phyloP scores from a whole-genome alignment of 371 early-diverging fungal genomes.

The Rhizopus delemar region DNA sequence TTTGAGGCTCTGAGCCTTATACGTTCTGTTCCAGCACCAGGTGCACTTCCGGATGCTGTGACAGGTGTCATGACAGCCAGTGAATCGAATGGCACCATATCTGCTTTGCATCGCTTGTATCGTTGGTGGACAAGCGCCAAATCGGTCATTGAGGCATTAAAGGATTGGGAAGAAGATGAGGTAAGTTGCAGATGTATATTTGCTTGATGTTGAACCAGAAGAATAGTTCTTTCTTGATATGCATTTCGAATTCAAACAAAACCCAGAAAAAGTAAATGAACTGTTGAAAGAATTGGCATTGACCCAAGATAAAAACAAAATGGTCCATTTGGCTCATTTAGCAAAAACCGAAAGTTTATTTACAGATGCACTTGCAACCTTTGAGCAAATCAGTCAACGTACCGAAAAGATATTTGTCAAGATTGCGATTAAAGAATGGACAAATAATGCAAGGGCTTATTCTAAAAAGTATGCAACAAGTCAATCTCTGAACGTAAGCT shows the following conservation, averaged over 20 bases:
- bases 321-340: slow-evolving; percentile 14
- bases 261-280: slow-evolving; percentile 6
- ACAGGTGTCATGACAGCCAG: slow-evolving; percentile 45
- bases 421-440: slow-evolving; percentile 63
- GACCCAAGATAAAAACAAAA: slow-evolving; percentile 22
- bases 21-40: slow-evolving; percentile 53
- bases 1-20: slow-evolving; percentile 54
- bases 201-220: neutral
- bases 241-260: slow-evolving; percentile 46
- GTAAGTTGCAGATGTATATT: slow-evolving; percentile 31
- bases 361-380: slow-evolving; percentile 26
- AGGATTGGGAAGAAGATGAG: slow-evolving; percentile 61
- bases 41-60: slow-evolving; percentile 55
- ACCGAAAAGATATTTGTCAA: slow-evolving; percentile 56
- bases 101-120: slow-evolving; percentile 47
- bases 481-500: neutral
- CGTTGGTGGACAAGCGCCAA: slow-evolving; percentile 57
- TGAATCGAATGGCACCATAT: slow-evolving; percentile 39
- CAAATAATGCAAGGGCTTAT: slow-evolving; percentile 56
- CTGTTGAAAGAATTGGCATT: neutral
- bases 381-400: slow-evolving; percentile 40
- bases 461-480: slow-evolving; percentile 51
- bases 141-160: slow-evolving; percentile 36
- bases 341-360: slow-evolving; percentile 19
- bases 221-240: slow-evolving; percentile 60